Percentiles rank a stretch among this genome's conserved stretches.
Conservation (phyloP, 129 eudicot genomes). For the Centaurea solstitialis region DNA sequence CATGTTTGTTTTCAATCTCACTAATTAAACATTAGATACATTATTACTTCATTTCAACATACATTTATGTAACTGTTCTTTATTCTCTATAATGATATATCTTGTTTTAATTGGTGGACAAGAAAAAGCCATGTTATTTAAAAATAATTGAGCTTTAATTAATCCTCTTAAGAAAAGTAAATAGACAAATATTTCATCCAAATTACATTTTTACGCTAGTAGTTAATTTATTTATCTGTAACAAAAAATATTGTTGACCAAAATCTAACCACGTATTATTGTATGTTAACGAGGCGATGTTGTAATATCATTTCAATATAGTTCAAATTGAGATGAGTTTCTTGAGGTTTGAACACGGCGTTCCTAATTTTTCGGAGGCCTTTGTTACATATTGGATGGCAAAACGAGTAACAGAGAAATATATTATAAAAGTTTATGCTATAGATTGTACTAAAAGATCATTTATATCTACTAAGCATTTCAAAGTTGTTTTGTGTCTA, state of each 20-base stretch:
- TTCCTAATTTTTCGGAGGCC: too few relatives aligned
- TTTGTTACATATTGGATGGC: too few relatives aligned
- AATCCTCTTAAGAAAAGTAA: neutral
- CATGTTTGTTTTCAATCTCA: neutral
- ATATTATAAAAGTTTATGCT: too few relatives aligned
- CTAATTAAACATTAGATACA: neutral
- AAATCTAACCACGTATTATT: neutral
- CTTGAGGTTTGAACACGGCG: too few relatives aligned
- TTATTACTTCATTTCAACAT: neutral
- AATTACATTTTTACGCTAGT: neutral
- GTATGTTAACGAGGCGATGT: neutral
- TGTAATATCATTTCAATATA: neutral
- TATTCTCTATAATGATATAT: neutral
- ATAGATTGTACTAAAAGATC: too few relatives aligned
- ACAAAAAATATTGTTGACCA: neutral
- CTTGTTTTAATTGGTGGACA: neutral
- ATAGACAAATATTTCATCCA: neutral
- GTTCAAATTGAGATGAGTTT: neutral
- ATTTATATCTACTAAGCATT: too few relatives aligned
- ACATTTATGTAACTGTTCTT: too few relatives aligned
- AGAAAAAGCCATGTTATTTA: neutral
- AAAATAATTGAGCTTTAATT: too few relatives aligned
- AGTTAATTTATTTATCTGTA: too few relatives aligned
- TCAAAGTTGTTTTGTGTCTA: too few relatives aligned
- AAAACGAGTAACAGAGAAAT: too few relatives aligned